Evolutionary conservation across 257 asterid genomes (phyloP).

Genomic region (Nicotiana paniculata): DNA sequence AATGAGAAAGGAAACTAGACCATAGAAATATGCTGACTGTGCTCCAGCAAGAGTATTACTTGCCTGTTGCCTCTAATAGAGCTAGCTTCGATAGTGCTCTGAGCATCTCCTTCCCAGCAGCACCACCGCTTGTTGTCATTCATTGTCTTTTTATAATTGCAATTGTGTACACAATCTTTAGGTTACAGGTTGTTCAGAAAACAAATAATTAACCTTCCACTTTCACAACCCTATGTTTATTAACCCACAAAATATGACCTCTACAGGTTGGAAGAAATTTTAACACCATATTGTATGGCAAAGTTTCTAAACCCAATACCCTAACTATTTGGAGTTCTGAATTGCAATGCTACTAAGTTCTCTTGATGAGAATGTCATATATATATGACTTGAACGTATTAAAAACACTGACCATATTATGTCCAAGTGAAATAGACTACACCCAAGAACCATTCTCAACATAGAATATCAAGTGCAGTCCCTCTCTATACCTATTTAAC

Average conservation of each 20-base stretch:
- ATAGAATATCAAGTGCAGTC: neutral
- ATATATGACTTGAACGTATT: neutral
- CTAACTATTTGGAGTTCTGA: neutral
- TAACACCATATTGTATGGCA: neutral
- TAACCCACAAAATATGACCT: neutral
- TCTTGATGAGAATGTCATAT: neutral
- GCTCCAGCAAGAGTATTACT: neutral
- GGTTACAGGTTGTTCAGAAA: neutral
- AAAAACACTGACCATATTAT: neutral
- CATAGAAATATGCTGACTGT: neutral
- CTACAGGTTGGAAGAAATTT: neutral
- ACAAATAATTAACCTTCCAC: neutral
- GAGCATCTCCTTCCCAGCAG: neutral
- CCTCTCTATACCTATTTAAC: neutral
- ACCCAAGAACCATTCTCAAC: neutral
- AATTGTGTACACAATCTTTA: neutral
- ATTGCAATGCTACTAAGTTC: neutral
- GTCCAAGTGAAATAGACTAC: neutral
- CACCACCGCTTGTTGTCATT: neutral
- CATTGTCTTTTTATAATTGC: neutral
- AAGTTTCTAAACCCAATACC: neutral
- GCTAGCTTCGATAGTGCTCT: neutral
- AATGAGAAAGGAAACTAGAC: neutral
- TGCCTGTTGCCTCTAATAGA: neutral
- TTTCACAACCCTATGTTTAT: neutral